Base-by-base conservation (phyloP, 805 yeast genomes). In the Metschnikowia koreensis region DNA sequence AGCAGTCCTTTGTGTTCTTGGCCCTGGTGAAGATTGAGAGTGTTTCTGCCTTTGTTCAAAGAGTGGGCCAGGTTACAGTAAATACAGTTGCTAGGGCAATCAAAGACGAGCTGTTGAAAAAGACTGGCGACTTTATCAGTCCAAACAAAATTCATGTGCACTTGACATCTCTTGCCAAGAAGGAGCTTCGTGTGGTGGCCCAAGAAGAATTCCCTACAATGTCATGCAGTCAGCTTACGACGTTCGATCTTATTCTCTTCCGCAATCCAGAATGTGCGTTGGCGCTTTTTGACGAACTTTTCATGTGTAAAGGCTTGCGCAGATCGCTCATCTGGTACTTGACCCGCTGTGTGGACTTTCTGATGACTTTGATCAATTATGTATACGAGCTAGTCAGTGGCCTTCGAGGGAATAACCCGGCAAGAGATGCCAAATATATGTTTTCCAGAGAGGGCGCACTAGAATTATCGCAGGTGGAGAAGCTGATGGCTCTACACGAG, bases 401-500 rank as follows among this genome's bases (percentile, higher is more conserved):
- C 0, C 56, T 72, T n/a, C 69, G 91, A 53, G 90, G 90, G 0
- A 56, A 57, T n/a, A 58, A 60, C 11, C 41, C 52, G 7, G 47
- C 52, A 7, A 58, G 61, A 17, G 57, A 57, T 10, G 39, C 46
- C n/a, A 65, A 58, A 53, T 70, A 72, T 52, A 60, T 64, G 12
- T 82, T 83, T 59, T 81, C 88, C 9, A 74, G 93, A 61, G 70
- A 73, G 56, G 92, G 91, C 0, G 49, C 68, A 0, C 55, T 87
- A 17, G 69, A 66, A 5, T 66, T 87, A 36, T 80, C 87, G 13
- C 81, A 77, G 10, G 74, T 84, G 45, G 93, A 87, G 59, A 74
- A 70, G 54, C 79, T 81, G 57, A 84, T 86, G 89, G 61, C 87
- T 12, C 64, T 87, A 37, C 91, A 86, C 66, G 90, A 84, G 63